Conservation (phyloP, 2,329 filamentous ascomycete genomes). For the Mollisia scopiformis region DNA sequence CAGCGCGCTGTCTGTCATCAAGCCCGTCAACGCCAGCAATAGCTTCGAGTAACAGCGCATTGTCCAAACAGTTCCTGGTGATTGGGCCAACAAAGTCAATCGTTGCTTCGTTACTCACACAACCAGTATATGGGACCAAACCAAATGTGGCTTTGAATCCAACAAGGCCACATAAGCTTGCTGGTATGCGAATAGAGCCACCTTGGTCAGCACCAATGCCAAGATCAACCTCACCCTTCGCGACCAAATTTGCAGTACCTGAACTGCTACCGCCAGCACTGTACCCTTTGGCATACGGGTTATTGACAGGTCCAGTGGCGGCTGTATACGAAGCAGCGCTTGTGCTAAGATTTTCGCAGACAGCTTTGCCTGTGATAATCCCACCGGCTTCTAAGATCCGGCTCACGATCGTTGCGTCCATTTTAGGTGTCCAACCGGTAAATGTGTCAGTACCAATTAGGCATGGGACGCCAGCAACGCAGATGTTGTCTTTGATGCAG, state of each 20-base stretch:
- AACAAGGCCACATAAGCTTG: conserved; percentile 48
- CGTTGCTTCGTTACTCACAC: conserved; percentile 51
- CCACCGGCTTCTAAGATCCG: conserved; percentile 53
- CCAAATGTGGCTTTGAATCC: conserved; percentile 30
- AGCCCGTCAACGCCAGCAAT: conserved; percentile 53
- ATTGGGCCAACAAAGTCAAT: conserved; percentile 55
- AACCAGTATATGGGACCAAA: conserved; percentile 32
- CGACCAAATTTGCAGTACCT: conserved; percentile 50
- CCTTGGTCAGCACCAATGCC: conserved; percentile 52
- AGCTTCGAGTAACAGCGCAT: conserved; percentile 45
- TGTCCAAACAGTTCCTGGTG: conserved; percentile 43
- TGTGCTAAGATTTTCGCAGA: conserved; percentile 58
- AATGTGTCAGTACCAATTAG: conserved; percentile 55
- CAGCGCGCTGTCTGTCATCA: conserved; percentile 47
- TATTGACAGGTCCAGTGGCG: conserved; percentile 50
- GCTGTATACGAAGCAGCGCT: conserved; percentile 51
- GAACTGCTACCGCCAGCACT: conserved; percentile 53
- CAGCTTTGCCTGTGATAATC: conserved; percentile 51
- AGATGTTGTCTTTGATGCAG: conserved; percentile 58
- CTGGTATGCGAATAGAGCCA: conserved; percentile 74
- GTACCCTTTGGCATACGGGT: conserved; percentile 48
- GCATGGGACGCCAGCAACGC: conserved; percentile 56
- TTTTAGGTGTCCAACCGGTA: conserved; percentile 51
- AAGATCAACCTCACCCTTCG: conserved; percentile 45
- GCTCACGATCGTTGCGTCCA: conserved; percentile 57